Base-by-base conservation (phyloP, 805 yeast species). In the Lipomyces yamadae region DNA sequence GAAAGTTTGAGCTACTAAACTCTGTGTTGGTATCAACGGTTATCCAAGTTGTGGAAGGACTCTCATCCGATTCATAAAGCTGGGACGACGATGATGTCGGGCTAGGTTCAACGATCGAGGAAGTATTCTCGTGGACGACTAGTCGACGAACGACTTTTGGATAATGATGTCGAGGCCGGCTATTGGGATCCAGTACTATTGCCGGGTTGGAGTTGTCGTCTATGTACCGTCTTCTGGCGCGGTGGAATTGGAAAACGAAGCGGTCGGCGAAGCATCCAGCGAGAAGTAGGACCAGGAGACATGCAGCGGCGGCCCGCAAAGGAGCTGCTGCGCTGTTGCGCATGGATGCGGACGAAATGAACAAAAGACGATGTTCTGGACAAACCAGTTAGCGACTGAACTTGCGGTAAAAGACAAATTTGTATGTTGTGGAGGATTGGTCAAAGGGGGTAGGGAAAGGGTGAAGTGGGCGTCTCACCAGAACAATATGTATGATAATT, bases 61-160 rank as follows among this genome's bases (percentile, higher is more conserved):
- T 4, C 48, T 24, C 3, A 15, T 15, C 18, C 48, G 48, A 42
- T n/a, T 42, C 48, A 13, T 15, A 42, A 11, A 24, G 7, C 48
- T 42, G 48, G 48, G 48, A 42, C 48, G 24, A 24, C 24, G 24
- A 24, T 24, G 24, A 24, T 1, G 29, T 42, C 10, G 48, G 18
- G 2, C 48, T 42, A 42, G 18, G 24, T 24, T 42, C 48, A 5
- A n/a, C 7, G 29, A 50, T 56, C 37, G 62, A 54, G 29, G 65
- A 58, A 52, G 62, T 53, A 32, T 61, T 61, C 53, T 58, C 65
- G 57, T 64, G 68, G 10, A 61, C 65, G 53, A 65, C 65, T 18
- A 53, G 50, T 8, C 68, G 48, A 8, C 61, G 64, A 6, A 58
- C 59, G 18, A 35, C 61, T 18, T 55, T 55, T n/a, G 64, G 60